Conservation (phyloP, 2,329 filamentous ascomycete genomes). For the Microsporum ferrugineum region DNA sequence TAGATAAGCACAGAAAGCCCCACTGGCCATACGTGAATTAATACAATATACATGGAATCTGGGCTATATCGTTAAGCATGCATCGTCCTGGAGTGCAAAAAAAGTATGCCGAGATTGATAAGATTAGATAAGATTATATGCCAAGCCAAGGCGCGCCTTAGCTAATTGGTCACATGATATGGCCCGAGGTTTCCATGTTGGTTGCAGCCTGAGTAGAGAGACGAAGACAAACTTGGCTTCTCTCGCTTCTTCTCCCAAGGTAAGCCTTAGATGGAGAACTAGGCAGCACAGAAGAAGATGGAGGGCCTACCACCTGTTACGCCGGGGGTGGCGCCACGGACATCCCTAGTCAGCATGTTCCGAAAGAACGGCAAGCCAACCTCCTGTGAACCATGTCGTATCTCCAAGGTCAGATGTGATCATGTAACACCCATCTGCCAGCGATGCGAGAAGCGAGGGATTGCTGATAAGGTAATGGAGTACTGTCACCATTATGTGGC, state of each 20-base stretch:
- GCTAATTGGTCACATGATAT: not conserved
- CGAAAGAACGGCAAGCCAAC: slow-evolving; percentile 31
- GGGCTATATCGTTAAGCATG: not conserved
- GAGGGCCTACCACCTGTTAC: not conserved
- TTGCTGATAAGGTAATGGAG: slow-evolving; percentile 8
- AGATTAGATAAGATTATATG: not conserved
- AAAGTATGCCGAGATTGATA: not conserved
- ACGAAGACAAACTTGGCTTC: not conserved
- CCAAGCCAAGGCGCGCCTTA: not conserved
- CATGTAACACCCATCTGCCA: slow-evolving; percentile 21
- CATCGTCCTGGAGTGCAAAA: not conserved
- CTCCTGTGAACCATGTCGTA: slow-evolving; percentile 26
- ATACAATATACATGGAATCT: no score
- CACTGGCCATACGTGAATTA: no score
- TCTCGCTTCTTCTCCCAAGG: not conserved
- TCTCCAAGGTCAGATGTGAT: slow-evolving; percentile 25
- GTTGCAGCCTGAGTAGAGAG: not conserved
- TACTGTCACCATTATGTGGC: no score
- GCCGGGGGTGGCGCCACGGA: not conserved
- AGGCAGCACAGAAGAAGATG: not conserved
- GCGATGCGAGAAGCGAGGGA: slow-evolving; percentile 20
- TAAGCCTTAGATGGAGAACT: not conserved
- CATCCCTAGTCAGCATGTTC: slow-evolving; percentile 6
- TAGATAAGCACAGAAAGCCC: no score
- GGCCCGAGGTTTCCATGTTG: not conserved